Base-by-base conservation (phyloP, 495 filamentous ascomycete species). In the Neurospora tetrasperma region DNA sequence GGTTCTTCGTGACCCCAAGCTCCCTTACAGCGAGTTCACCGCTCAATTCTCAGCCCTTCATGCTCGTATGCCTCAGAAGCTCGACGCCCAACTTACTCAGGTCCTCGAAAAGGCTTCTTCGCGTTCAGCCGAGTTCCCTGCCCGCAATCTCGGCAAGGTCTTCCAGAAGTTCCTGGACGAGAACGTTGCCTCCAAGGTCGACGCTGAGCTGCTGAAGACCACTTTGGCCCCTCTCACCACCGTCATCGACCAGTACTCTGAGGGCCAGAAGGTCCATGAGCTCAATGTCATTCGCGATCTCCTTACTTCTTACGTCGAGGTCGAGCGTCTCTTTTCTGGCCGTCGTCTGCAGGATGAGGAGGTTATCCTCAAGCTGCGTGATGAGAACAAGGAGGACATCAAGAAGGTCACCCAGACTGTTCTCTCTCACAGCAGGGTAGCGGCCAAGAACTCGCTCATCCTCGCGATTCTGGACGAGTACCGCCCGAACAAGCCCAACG, bases 1-100 rank as follows among this genome's bases (percentile, higher is more conserved):
- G 69, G 95, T 99, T 6, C 89, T 99, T 16, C 92, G 94, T 38
- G 89, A 96, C 79, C 90, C 90, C 8, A 93, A 97, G 72, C 89
- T 99, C 72, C 96, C 96, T 2, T 99, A 97, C 82, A 92, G 94
- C 82, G 93, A 99, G 83, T 99, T 94, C 91, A 91, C 91, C 73
- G 91, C 96, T 14, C 96, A 98, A 78, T 94, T 94, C 72, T 94
- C 96, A 39, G 96, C 96, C 8, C 89, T 99, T 42, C 96, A 98
- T 82, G 91, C 94, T 5, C 91, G 96, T 79, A 98, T 98, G 93
- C 96, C 96, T 5, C 89, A 94, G 77, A 97, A 94, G 84, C 89
- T 99, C 41, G 94, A 97, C 76, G 79, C 90, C 9, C 88, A 87
- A 73, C 89, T 98, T 74, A 89, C 90, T 38, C 90, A 93, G 77